Conservation (phyloP, 2,329 filamentous ascomycete species). For the Trichophyton simii region DNA sequence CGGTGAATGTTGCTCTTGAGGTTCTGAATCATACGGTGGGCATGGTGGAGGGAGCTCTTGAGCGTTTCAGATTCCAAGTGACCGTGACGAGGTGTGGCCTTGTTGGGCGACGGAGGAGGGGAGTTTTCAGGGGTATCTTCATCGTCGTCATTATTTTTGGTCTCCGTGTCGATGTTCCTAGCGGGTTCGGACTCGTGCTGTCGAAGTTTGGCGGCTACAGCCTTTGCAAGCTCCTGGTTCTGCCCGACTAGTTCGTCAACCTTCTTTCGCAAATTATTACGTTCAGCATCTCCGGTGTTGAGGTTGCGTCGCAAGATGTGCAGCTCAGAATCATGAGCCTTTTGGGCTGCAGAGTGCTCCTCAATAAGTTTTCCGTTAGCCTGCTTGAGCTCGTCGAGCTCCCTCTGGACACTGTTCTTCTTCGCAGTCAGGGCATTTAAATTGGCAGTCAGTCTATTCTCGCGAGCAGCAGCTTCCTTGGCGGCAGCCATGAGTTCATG, state of each 20-base stretch:
- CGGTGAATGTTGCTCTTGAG: constrained; percentile 89
- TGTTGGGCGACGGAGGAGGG: constrained; percentile 78
- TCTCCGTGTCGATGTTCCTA: constrained; percentile 49
- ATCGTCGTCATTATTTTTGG: constrained; percentile 53
- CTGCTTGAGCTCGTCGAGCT: constrained; percentile 81
- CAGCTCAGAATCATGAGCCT: constrained; percentile 80
- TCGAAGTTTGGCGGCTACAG: constrained; percentile 62
- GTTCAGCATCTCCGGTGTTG: constrained; percentile 64
- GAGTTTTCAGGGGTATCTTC: constrained; percentile 75
- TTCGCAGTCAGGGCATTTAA: constrained; percentile 59
- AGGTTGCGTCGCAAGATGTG: constrained; percentile 71
- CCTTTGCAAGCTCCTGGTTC: constrained; percentile 81
- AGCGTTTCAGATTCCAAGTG: constrained; percentile 92
- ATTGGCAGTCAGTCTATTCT: constrained; percentile 65
- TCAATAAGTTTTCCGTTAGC: constrained; percentile 66
- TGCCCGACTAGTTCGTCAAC: constrained; percentile 78
- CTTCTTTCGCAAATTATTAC: constrained; percentile 64
- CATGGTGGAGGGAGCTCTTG: constrained; percentile 85
- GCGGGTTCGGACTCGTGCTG: constrained; percentile 51
- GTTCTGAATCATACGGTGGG: constrained; percentile 92
- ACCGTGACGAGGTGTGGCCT: constrained; percentile 79
- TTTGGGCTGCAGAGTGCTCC: constrained; percentile 62
- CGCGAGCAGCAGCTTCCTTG: constrained; percentile 66
- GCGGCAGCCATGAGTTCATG: constrained; percentile 66
- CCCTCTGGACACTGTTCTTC: constrained; percentile 65